Percentiles rank a stretch among this genome's conserved stretches.
Evolutionary conservation across 169 alveolate genomes (phyloP).

Genomic region (Plasmodium cynomolgi): DNA sequence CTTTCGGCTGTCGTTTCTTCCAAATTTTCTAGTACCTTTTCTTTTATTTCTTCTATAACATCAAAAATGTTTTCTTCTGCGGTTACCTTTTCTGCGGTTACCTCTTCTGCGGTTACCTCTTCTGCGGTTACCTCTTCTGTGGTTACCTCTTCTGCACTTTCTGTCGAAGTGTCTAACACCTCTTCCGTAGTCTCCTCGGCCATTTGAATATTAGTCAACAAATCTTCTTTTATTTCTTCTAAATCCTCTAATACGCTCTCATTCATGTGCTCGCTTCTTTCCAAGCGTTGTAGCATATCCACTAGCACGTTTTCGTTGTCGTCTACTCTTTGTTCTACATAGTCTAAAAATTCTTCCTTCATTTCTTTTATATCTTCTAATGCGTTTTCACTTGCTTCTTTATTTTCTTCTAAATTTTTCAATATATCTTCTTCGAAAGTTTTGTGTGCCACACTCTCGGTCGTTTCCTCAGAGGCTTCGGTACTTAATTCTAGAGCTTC

Average conservation of each 20-base stretch:
- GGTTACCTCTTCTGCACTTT: neutral
- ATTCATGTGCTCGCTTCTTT: neutral
- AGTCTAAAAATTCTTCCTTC: neutral
- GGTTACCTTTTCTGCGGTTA: neutral
- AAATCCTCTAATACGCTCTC: neutral
- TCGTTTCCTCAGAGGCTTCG: neutral
- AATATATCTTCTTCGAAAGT: neutral
- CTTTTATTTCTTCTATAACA: conserved; percentile 5
- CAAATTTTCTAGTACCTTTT: neutral
- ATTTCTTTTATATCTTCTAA: neutral
- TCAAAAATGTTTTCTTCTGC: conserved; percentile 13
- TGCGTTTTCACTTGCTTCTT: neutral
- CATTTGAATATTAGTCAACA: neutral
- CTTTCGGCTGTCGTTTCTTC: conserved; percentile 9
- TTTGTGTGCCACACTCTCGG: neutral
- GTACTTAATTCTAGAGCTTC: neutral
- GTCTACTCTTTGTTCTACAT: neutral
- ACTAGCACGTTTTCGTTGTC: neutral
- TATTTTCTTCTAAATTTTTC: conserved; percentile 3
- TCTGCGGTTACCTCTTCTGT: neutral
- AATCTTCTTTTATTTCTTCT: conserved; percentile 1
- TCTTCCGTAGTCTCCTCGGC: neutral
- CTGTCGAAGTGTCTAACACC: neutral
- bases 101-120: neutral
- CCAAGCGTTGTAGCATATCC: neutral